Conservation (phyloP, 139 green algal species). For the Tetradesmus obliquus region DNA sequence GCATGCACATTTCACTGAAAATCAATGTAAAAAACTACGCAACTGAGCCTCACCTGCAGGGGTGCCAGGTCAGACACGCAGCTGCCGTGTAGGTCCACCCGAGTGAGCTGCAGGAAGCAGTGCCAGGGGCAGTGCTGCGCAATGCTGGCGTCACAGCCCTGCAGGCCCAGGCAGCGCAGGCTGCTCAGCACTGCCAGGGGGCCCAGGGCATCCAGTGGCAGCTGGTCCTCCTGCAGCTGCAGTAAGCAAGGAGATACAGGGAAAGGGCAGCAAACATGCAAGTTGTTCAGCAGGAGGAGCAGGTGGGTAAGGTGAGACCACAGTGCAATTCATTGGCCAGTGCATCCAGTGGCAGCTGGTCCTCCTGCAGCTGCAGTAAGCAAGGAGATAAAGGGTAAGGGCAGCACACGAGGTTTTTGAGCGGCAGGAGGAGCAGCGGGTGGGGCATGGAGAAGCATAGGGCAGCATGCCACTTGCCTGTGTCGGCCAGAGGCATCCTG, state of each 20-base stretch:
- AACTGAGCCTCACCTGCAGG: background rate
- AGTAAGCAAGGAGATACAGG: background rate
- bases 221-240: background rate
- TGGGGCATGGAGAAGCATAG: too few species aligned
- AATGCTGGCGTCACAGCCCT: conserved; percentile 14
- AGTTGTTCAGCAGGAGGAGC: too few species aligned
- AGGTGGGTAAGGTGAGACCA: too few species aligned
- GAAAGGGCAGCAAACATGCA: background rate
- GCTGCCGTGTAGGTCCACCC: conserved; percentile 7
- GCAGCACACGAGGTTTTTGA: background rate
- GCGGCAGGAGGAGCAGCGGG: too few species aligned
- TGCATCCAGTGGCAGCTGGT: background rate
- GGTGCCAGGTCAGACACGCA: conserved; percentile 13
- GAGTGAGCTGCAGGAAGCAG: background rate
- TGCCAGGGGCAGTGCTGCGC: background rate
- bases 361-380: background rate
- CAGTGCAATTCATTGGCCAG: background rate
- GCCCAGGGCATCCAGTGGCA: background rate
- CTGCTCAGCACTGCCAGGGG: background rate
- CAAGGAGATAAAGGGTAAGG: too few species aligned
- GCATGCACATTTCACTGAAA: background rate
- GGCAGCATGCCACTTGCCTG: too few species aligned
- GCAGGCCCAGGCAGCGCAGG: conserved; percentile 21
- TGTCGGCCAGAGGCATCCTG: background rate
- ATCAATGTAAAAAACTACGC: too few species aligned